Percentiles rank a stretch among this genome's conserved stretches.
Conservation (phyloP, 805 yeast genomes). For the Pichia paraexigua region DNA sequence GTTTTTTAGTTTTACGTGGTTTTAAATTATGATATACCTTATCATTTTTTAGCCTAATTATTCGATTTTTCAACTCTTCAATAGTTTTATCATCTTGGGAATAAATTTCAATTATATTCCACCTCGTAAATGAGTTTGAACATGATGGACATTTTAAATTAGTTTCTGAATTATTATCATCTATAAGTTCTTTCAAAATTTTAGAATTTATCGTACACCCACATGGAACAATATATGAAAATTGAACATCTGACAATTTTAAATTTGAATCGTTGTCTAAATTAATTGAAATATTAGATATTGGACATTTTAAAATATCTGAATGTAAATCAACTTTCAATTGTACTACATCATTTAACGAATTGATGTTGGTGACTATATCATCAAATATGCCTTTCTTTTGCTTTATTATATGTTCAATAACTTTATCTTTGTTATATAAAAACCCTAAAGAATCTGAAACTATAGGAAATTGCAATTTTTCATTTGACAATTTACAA, state of each 20-base stretch:
- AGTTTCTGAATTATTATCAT: background rate
- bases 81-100: slow-evolving; percentile 7
- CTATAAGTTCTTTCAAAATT: slow-evolving; percentile 21
- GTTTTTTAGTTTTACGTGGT: slow-evolving; percentile 15
- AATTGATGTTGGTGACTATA: background rate
- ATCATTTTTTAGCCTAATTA: background rate
- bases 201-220: slow-evolving; percentile 35
- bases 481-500: slow-evolving; percentile 40
- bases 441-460: slow-evolving; percentile 63
- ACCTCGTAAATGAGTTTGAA: slow-evolving; percentile 11
- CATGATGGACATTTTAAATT: slow-evolving; percentile 36
- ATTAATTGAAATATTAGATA: slow-evolving; percentile 32
- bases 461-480: slow-evolving; percentile 45
- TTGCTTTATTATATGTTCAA: slow-evolving; percentile 40
- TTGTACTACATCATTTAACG: slow-evolving; percentile 24
- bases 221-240: slow-evolving; percentile 40
- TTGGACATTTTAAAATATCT: slow-evolving; percentile 30
- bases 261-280: slow-evolving; percentile 19
- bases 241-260: slow-evolving; percentile 16
- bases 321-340: slow-evolving; percentile 20
- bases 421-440: slow-evolving; percentile 53
- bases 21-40: slow-evolving; percentile 31
- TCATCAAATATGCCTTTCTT: slow-evolving; percentile 1
- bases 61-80: slow-evolving; percentile 14
- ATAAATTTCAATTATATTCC: slow-evolving; percentile 30